Evolutionary conservation across 371 early-diverging fungal genomes (phyloP).

Genomic region (Basidiobolus heterosporus): DNA sequence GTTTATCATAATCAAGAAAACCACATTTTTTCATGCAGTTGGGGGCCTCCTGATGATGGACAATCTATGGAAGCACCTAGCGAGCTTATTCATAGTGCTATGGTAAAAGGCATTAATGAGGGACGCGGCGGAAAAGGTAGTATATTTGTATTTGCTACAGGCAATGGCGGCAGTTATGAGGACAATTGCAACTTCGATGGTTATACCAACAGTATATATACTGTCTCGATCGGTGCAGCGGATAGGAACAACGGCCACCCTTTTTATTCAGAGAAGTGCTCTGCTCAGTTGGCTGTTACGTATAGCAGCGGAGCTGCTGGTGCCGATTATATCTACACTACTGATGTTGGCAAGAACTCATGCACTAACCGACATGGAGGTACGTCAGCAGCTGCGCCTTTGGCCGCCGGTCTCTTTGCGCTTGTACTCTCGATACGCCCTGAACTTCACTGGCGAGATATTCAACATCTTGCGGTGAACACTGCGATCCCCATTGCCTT

Average conservation of each 20-base stretch:
- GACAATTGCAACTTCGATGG: constrained; percentile 96
- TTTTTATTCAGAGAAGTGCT: constrained; percentile 75
- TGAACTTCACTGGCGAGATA: constrained; percentile 83
- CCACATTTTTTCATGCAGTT: constrained; percentile 84
- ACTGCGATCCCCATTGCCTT: constrained; percentile 58
- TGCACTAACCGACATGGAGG: constrained; percentile 79
- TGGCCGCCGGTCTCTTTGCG: constrained; percentile 85
- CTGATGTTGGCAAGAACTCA: constrained; percentile 47
- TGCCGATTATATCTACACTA: constrained; percentile 58
- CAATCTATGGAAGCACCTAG: constrained; percentile 74
- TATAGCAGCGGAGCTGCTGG: constrained; percentile 67
- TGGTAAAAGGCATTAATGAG: constrained; percentile 61
- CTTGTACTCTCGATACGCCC: constrained; percentile 51
- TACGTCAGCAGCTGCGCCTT: constrained; percentile 93
- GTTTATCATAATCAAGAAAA: constrained; percentile 73
- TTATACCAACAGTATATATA: constrained; percentile 88
- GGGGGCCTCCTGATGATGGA: constrained; percentile 93
- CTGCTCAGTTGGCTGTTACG: constrained; percentile 74
- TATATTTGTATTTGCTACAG: constrained; percentile 86
- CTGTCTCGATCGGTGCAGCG: constrained; percentile 84
- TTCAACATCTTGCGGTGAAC: constrained; percentile 67
- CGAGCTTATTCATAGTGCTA: constrained; percentile 57
- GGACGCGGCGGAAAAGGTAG: constrained; percentile 78
- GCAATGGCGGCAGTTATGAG: constrained; percentile 67
- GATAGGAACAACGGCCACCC: constrained; percentile 60